Evolutionary conservation across 192 early-diverging fungal species (phyloP).

Genomic region (Gonapodya prolifera): DNA sequence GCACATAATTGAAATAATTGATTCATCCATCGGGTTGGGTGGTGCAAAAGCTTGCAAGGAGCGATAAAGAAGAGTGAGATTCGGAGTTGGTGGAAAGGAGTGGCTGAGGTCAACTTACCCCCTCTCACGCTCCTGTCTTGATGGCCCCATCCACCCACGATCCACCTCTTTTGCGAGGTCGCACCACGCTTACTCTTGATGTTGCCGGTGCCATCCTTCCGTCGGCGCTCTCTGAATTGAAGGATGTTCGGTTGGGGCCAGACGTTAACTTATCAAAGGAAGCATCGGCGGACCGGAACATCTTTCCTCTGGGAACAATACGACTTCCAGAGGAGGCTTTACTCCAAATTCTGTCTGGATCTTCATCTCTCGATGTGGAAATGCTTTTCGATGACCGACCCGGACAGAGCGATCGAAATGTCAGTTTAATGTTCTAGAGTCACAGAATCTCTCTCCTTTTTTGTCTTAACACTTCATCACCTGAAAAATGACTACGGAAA

Average conservation of each 20-base stretch:
- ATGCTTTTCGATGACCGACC: not conserved
- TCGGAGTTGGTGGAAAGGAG: too few relatives aligned
- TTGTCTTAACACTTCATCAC: too few relatives aligned
- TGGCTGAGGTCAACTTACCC: too few relatives aligned
- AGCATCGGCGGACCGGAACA: not conserved
- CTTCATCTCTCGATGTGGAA: not conserved
- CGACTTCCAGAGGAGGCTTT: not conserved
- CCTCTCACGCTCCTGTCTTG: too few relatives aligned
- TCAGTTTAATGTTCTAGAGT: not conserved
- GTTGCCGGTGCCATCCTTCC: not conserved
- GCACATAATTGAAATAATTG: too few relatives aligned
- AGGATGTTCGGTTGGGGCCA: not conserved
- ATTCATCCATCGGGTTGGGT: too few relatives aligned
- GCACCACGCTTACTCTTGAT: not conserved
- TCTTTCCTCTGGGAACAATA: not conserved
- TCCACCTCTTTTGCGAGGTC: not conserved
- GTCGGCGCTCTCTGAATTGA: not conserved
- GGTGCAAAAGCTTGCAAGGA: too few relatives aligned
- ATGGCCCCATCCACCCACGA: too few relatives aligned
- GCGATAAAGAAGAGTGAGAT: too few relatives aligned
- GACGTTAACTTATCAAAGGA: too few relatives aligned
- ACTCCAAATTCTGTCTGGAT: not conserved
- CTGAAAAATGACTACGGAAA: not conserved
- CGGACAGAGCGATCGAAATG: not conserved
- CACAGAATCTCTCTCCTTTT: not conserved